A percentile compares a stretch with the other conserved stretches of the same genome.
phyloP scores from a whole-genome alignment of 371 early-diverging fungal genomes.

The Mortierella sp. region DNA sequence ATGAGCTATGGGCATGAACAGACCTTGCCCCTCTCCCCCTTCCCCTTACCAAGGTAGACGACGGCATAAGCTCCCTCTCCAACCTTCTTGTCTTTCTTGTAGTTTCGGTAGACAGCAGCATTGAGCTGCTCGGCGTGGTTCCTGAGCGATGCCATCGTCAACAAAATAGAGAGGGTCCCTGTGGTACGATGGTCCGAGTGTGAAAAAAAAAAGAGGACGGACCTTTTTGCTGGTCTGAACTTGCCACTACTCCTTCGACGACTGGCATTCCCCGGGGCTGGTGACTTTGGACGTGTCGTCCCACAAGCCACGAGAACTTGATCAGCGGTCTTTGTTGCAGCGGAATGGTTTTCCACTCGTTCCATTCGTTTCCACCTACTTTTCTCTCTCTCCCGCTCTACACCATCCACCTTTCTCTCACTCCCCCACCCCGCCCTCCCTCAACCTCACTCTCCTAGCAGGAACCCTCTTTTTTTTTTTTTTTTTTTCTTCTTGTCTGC shows the following conservation, averaged over 20 bases:
- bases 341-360: not conserved
- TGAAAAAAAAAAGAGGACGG: constrained; percentile 4
- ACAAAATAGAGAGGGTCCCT: not conserved
- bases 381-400: not conserved
- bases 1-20: not conserved
- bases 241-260: constrained; percentile 26
- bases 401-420: not conserved
- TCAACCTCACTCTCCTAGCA: too few relatives aligned
- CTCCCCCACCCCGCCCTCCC: too few relatives aligned
- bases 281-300: too few relatives aligned
- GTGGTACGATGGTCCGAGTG: not conserved
- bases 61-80: constrained; percentile 98
- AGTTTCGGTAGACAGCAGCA: constrained; percentile 70
- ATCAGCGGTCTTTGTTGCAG: too few relatives aligned
- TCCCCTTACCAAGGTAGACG: constrained; percentile 80
- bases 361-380: not conserved
- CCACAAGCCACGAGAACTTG: too few relatives aligned
- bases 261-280: too few relatives aligned
- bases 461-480: too few relatives aligned
- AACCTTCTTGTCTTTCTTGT: constrained; percentile 85
- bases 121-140: constrained; percentile 65
- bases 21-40: not conserved
- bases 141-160: constrained; percentile 30
- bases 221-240: not conserved
- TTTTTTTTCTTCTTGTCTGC: too few relatives aligned